Evolutionary conservation across 208 protist genomes (phyloP).

Genomic region (Wallacemonas sp.): DNA sequence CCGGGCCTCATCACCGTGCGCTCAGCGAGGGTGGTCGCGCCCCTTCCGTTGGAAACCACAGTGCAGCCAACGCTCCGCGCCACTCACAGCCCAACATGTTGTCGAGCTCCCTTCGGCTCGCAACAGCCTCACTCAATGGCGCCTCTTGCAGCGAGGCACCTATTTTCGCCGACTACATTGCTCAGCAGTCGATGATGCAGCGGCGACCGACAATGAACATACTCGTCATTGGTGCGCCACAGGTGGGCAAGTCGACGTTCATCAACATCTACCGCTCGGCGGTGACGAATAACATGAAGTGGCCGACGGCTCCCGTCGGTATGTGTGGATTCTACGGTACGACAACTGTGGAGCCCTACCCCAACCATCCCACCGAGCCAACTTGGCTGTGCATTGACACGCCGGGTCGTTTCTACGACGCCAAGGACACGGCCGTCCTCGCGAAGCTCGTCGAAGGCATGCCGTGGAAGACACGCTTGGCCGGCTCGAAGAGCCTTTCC

Average conservation of each 20-base stretch:
- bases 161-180: slow-evolving; percentile 12
- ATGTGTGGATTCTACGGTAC: slow-evolving; percentile 82
- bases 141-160: not conserved
- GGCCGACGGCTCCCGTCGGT: slow-evolving; percentile 74
- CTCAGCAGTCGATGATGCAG: not conserved
- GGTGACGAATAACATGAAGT: slow-evolving; percentile 56
- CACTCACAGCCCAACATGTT: not conserved
- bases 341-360: slow-evolving; percentile 64
- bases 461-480: slow-evolving; percentile 69
- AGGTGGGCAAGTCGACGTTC: slow-evolving; percentile 80
- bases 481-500: slow-evolving; percentile 30
- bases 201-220: slow-evolving; percentile 49
- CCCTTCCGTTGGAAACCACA: not conserved
- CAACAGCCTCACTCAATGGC: not conserved
- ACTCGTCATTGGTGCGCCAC: slow-evolving; percentile 71
- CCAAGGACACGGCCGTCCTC: slow-evolving; percentile 28
- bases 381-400: slow-evolving; percentile 84
- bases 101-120: not conserved
- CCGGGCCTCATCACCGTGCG: not conserved
- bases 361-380: slow-evolving; percentile 56
- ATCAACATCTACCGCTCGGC: slow-evolving; percentile 72
- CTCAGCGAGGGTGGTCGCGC: not conserved
- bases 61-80: not conserved
- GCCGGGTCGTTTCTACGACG: slow-evolving; percentile 63
- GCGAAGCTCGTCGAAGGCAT: slow-evolving; percentile 54